Base-by-base conservation (phyloP, 805 yeast genomes). In the Kazachstania bromeliacearum region DNA sequence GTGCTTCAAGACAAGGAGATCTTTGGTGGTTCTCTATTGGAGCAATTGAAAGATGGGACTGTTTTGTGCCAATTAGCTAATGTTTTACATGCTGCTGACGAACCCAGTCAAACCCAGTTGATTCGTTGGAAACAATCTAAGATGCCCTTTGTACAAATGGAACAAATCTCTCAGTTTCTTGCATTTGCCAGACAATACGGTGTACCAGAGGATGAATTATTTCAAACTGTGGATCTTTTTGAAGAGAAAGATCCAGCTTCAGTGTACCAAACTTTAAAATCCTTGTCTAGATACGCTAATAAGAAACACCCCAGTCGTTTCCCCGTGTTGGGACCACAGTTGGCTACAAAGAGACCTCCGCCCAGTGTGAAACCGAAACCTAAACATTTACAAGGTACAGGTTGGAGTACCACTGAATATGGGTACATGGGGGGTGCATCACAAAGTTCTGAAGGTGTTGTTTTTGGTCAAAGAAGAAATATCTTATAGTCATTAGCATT, bases 141-240 rank as follows among this genome's bases (percentile, higher is more conserved):
- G 35, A 76, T 83, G 79, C 89, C 94, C 2, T 85, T 84, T 54
- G 71, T 77, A 12, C 68, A 64, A 39, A 85, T 85, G 95, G 95
- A 85, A 51, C 84, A 84, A 50, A 83, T 85, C 23, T 75, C 85
- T 34, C 73, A 73, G 44, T 85, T 85, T 50, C 60, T 85, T 26
- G 60, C 66, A 5, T 74, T 78, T 37, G 76, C 85, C 34, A 72
- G 77, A 43, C 36, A 53, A 4, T 64, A 76, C 35, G 89, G 89
- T 2, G 77, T 85, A 2, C 84, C 87, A 5, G 80, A 81, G 45
- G 87, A 82, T 51, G 95, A 85, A 53, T 59, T 81, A 33, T 85
- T 85, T 54, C 87, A 80, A 46, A 85, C 94, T 0, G 62, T 70
- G 5, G 95, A 85, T 54, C 63, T 85, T 39, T 85, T 64, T 45